Evolutionary conservation across 2,329 filamentous ascomycete species (phyloP), one percentile per base, ranked within the genome.

Genomic region (Pseudodiploospora longispora): DNA sequence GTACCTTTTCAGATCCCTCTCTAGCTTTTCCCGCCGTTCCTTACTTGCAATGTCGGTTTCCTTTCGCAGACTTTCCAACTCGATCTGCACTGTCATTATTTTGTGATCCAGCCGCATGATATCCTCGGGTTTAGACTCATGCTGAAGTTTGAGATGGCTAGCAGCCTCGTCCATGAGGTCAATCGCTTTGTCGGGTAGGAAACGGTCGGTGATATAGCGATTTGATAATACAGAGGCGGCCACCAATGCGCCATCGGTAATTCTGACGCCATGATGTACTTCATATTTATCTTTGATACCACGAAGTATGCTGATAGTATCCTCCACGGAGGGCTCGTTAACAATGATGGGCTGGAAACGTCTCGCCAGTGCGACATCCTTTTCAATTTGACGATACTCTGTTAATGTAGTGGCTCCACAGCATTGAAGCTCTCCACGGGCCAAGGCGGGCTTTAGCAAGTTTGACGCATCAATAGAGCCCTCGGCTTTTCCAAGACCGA

Each of bases 211-310:
- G 54, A 98, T 93, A 63, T 97, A 98, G 41, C 93, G 85, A 58
- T 97, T 97, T 50, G 87, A 93, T 59, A 94, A 86, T 0, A 87
- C 86, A 2, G 91, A 90, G 3, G 93, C 91, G 2, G 93, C 89
- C 10, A 98, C 91, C 8, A 97, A 70, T 6, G 93, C 89, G 2
- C 85, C 84, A 56, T 97, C 93, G 0, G 88, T 95, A 52, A 98
- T 97, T 43, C 90, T 78, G 0, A 97, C 91, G 65, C 93, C 91
- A 58, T 98, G 93, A 53, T 97, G 93, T 1, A 97, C 87, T 63
- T 97, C 93, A 58, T 98, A 98, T 53, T 89, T 87, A 59, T 97
- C 90, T 60, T 97, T 97, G 70, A 98, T 96, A 40, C 91, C 93
- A 58, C 93, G 82, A 1, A 98, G 71, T 46, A 98, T 97, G 41